These are phyloP conservation scores for Iberis amara DNA, from an alignment of 441 rosid species.

Conservation along the genomic window DNA sequence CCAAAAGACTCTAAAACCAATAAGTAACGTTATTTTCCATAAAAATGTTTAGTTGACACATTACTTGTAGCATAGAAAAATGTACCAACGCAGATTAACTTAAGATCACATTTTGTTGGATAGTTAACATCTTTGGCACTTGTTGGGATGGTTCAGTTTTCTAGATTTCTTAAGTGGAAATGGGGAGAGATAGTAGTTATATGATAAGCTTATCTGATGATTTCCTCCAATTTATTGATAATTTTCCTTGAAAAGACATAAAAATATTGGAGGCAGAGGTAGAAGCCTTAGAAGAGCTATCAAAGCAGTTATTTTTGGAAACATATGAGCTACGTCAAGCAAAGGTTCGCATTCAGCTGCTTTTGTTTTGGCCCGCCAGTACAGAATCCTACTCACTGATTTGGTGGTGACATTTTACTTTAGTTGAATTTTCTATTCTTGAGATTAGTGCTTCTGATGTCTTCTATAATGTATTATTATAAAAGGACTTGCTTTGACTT, in stretches of 20 bases:
- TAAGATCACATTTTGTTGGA: not conserved
- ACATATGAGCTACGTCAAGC: conserved; percentile 89
- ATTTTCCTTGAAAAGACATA: conserved; percentile 43
- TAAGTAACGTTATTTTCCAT: not conserved
- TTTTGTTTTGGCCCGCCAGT: not conserved
- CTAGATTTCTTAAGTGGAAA: not conserved
- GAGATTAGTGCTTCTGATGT: not conserved
- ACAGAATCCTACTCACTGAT: not conserved
- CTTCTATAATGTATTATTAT: not conserved
- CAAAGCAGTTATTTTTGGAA: conserved; percentile 88
- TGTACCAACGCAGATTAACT: not conserved
- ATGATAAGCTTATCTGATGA: not conserved
- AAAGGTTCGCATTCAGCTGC: conserved; percentile 43
- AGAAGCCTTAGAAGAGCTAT: conserved; percentile 75
- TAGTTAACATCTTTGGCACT: not conserved
- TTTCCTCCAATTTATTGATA: not conserved
- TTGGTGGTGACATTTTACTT: not conserved
- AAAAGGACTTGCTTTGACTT: conserved; percentile 6
- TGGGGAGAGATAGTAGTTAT: not conserved
- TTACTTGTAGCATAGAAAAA: not conserved
- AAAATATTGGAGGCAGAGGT: conserved; percentile 79
- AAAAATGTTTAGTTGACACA: conserved; percentile 1
- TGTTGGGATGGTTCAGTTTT: not conserved
- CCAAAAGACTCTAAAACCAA: not conserved
- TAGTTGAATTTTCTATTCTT: not conserved